Percentiles rank a stretch among this genome's conserved stretches.
Conservation (phyloP, 2,329 filamentous ascomycete genomes). For the Colletotrichum scovillei region DNA sequence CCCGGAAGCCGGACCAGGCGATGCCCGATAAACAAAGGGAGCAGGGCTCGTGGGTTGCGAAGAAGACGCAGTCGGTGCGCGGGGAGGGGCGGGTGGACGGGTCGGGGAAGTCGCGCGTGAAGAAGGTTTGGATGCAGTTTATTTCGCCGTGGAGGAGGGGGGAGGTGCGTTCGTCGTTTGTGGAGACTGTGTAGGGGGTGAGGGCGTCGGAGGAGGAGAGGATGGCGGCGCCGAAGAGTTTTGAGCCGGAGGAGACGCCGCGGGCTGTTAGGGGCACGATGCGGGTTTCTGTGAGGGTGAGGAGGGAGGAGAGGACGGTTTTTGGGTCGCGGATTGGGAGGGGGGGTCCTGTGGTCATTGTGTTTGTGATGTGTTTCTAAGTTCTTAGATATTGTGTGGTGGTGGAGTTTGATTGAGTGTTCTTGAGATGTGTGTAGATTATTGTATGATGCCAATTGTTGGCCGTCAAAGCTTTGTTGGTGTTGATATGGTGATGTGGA, state of each 20-base stretch:
- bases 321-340: conserved; percentile 29
- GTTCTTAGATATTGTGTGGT: not conserved
- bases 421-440: no score
- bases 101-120: conserved; percentile 49
- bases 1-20: conserved; percentile 66
- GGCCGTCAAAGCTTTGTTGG: no score
- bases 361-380: conserved; percentile 29
- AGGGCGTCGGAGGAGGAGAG: conserved; percentile 55
- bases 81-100: conserved; percentile 51
- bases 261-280: conserved; percentile 63
- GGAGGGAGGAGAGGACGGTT: conserved; percentile 51
- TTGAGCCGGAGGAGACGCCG: conserved; percentile 64
- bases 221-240: conserved; percentile 68
- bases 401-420: conserved; percentile 18
- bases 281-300: conserved; percentile 54
- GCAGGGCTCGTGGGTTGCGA: conserved; percentile 70
- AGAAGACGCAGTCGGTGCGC: conserved; percentile 63
- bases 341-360: conserved; percentile 34
- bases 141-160: conserved; percentile 70
- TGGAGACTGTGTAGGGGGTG: conserved; percentile 58
- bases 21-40: conserved; percentile 68
- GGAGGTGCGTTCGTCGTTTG: conserved; percentile 66
- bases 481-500: not conserved
- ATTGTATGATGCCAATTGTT: not conserved
- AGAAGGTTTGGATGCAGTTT: conserved; percentile 70